phyloP scores from a whole-genome alignment of 208 protist species.

The Leishmania tropica region DNA sequence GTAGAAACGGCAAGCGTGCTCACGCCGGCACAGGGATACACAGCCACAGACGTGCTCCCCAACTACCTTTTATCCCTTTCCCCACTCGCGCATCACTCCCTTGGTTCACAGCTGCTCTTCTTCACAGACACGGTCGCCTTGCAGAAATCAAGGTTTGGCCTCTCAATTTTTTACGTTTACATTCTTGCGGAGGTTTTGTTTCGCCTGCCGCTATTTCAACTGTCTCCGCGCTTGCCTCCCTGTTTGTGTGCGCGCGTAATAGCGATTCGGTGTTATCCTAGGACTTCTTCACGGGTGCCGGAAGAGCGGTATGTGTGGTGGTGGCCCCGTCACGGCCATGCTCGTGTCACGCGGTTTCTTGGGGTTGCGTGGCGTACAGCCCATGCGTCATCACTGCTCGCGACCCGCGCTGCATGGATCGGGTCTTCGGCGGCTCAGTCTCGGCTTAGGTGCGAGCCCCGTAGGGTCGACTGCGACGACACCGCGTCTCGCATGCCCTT shows the following conservation, averaged over 20 bases:
- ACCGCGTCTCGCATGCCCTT: background rate
- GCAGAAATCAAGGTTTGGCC: no score
- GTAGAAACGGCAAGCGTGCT: background rate
- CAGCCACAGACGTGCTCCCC: background rate
- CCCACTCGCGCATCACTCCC: background rate
- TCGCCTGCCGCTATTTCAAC: background rate
- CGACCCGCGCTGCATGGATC: background rate
- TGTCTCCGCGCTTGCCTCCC: background rate
- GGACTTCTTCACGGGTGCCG: background rate
- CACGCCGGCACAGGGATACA: background rate
- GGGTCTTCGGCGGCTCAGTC: background rate
- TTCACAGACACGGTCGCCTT: background rate
- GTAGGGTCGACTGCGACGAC: no score
- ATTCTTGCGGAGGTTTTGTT: background rate
- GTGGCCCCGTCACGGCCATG: background rate
- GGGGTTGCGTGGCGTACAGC: background rate
- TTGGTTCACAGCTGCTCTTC: background rate
- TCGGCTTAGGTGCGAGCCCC: background rate
- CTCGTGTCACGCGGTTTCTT: background rate
- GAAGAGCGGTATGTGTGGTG: background rate
- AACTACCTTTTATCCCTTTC: background rate
- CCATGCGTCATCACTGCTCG: background rate
- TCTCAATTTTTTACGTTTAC: background rate
- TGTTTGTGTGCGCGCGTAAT: background rate
- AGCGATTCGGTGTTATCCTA: background rate